These are phyloP conservation scores for Guadua angustifolia DNA, from an alignment of 176 grass and related monocot genomes.

Conservation along the genomic window DNA sequence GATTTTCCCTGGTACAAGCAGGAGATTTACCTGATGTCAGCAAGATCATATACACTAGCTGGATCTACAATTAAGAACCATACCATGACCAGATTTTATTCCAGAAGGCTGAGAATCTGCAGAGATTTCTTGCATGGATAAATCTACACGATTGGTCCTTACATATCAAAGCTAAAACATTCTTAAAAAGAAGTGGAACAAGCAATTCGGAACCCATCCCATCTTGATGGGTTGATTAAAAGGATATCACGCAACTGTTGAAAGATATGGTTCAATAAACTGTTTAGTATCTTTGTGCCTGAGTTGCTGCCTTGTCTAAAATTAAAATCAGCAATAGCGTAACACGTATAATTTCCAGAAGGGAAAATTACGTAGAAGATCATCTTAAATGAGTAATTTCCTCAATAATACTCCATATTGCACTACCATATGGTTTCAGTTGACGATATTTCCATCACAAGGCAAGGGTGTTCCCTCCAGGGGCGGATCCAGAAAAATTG, in stretches of 20 bases:
- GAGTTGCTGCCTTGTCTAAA: neutral
- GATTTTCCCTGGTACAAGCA: conserved; percentile 65
- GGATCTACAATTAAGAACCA: conserved; percentile 1
- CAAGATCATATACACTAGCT: neutral
- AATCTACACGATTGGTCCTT: neutral
- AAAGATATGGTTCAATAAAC: neutral
- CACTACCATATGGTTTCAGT: neutral
- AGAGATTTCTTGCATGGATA: conserved; percentile 16
- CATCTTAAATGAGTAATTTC: neutral
- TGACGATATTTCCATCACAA: neutral
- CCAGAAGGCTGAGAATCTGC: conserved; percentile 14
- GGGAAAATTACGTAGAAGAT: neutral
- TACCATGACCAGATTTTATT: conserved; percentile 19
- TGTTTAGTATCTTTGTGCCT: neutral
- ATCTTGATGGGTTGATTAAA: neutral
- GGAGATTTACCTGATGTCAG: conserved; percentile 40
- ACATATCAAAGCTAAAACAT: neutral
- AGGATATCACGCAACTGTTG: neutral
- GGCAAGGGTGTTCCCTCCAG: neutral
- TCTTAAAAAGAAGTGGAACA: neutral
- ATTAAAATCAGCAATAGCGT: conserved; percentile 5
- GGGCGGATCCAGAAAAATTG: too few relatives aligned
- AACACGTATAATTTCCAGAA: neutral
- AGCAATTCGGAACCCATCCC: neutral
- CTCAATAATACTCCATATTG: neutral